These are phyloP conservation scores for Aspergillus indologenus DNA, from an alignment of 495 filamentous ascomycete species.

Conservation along the genomic window DNA sequence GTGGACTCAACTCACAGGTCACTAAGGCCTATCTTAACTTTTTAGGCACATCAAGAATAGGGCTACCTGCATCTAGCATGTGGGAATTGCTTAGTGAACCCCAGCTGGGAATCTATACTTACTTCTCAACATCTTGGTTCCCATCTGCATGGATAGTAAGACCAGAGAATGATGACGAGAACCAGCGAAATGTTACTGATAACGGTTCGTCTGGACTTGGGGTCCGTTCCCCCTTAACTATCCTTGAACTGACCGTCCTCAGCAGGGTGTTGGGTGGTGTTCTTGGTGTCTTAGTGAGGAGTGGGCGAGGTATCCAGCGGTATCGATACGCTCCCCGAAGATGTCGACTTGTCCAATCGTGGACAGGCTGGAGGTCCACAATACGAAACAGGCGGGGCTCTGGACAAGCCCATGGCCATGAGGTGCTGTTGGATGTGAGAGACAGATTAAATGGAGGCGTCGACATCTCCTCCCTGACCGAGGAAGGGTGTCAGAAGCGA, in stretches of 20 bases:
- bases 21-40: not conserved
- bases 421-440: conserved; percentile 10
- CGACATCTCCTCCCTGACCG: not conserved
- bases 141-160: not conserved
- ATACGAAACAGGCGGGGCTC: conserved; percentile 10
- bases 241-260: not conserved
- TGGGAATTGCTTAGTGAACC: not conserved
- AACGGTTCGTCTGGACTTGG: not conserved
- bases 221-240: not conserved
- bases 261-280: not conserved
- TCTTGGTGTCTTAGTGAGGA: not conserved
- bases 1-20: not conserved
- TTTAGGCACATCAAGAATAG: not conserved
- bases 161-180: not conserved
- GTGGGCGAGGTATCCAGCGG: conserved; percentile 6
- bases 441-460: conserved; percentile 10
- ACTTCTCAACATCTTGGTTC: not conserved
- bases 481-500: not conserved
- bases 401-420: conserved; percentile 4
- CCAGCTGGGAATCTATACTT: not conserved
- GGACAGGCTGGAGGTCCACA: conserved; percentile 10
- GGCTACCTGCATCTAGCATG: not conserved
- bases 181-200: not conserved
- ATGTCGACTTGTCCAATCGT: conserved; percentile 14
- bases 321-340: conserved; percentile 5